Conservation (phyloP, 805 yeast species). For the Gaillardinia entomophila region DNA sequence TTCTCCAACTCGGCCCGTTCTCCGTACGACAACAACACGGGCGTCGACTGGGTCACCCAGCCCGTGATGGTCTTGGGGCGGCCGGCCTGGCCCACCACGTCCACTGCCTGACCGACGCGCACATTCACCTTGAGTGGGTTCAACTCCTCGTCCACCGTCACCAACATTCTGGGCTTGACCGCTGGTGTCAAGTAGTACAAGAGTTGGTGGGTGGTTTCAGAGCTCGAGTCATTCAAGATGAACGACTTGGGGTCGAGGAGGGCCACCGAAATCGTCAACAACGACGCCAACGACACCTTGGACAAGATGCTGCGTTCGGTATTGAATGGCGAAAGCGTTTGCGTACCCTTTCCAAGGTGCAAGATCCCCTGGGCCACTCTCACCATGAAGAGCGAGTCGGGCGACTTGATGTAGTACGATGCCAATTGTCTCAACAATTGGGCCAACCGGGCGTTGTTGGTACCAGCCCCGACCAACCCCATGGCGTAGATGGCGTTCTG, state of each 20-base stretch:
- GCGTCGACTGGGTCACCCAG: conserved; percentile 98
- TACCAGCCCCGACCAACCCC: conserved; percentile 99
- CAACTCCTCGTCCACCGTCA: conserved; percentile 87
- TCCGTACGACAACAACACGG: conserved; percentile 87
- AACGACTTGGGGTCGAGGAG: conserved; percentile 81
- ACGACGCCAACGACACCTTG: conserved; percentile 83
- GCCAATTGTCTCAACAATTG: conserved; percentile 94
- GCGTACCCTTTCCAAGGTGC: conserved; percentile 94
- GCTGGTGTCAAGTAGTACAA: conserved; percentile 84
- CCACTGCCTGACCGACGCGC: conserved; percentile 98
- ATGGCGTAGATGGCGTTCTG: conserved; percentile 90
- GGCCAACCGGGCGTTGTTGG: conserved; percentile 96
- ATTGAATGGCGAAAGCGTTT: conserved; percentile 82
- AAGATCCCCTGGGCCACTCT: conserved; percentile 93
- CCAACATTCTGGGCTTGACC: conserved; percentile 85
- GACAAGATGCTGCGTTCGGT: conserved; percentile 83
- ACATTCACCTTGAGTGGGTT: conserved; percentile 93
- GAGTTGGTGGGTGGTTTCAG: conserved; percentile 59
- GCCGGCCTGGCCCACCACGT: conserved; percentile 98
- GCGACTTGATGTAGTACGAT: conserved; percentile 82
- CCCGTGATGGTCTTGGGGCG: conserved; percentile 98
- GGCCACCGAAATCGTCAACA: conserved; percentile 78
- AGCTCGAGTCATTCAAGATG: conserved; percentile 56
- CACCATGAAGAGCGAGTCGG: conserved; percentile 86
- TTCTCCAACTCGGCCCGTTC: conserved; percentile 97